These are phyloP conservation scores for Ascochyta viciae-villosae DNA, from an alignment of 2,329 filamentous ascomycete genomes.

Conservation along the genomic window DNA sequence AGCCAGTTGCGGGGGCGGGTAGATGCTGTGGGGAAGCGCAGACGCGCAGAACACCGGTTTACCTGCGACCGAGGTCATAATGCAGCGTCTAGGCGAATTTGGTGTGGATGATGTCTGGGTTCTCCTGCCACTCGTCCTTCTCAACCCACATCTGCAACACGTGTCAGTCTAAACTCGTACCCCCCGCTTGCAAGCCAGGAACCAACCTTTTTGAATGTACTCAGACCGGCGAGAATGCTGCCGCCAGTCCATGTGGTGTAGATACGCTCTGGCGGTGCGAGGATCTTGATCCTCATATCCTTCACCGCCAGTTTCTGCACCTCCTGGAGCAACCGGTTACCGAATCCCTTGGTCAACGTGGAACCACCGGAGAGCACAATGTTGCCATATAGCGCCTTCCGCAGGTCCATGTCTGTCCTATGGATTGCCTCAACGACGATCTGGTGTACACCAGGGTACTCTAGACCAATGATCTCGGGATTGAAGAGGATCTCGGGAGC, in stretches of 20 bases:
- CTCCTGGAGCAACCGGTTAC: slow-evolving; percentile 88
- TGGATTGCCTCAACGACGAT: slow-evolving; percentile 97
- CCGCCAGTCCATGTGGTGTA: slow-evolving; percentile 99
- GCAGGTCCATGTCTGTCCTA: slow-evolving; percentile 91
- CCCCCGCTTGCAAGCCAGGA: slow-evolving; percentile 15
- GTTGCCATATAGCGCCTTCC: slow-evolving; percentile 92
- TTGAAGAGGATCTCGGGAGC: slow-evolving; percentile 98
- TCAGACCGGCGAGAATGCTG: slow-evolving; percentile 93
- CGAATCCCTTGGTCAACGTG: slow-evolving; percentile 95
- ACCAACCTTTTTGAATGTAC: slow-evolving; percentile 95
- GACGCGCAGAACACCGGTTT: slow-evolving; percentile 19
- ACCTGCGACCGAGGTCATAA: slow-evolving; percentile 29
- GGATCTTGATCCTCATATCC: slow-evolving; percentile 99
- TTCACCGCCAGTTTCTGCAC: slow-evolving; percentile 93
- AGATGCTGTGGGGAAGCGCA: slow-evolving; percentile 35
- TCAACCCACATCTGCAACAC: slow-evolving; percentile 93
- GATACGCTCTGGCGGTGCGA: slow-evolving; percentile 94
- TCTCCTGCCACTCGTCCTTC: slow-evolving; percentile 99
- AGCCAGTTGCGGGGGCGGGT: slow-evolving; percentile 42
- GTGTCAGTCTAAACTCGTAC: slow-evolving; percentile 36
- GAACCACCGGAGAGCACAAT: slow-evolving; percentile 97
- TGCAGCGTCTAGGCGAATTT: slow-evolving; percentile 78
- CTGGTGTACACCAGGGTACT: slow-evolving; percentile 96
- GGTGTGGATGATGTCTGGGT: slow-evolving; percentile 97
- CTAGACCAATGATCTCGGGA: slow-evolving; percentile 93